Conservation (phyloP, 1,284 basidiomycete species). For the Ustanciosporium gigantosporum region DNA sequence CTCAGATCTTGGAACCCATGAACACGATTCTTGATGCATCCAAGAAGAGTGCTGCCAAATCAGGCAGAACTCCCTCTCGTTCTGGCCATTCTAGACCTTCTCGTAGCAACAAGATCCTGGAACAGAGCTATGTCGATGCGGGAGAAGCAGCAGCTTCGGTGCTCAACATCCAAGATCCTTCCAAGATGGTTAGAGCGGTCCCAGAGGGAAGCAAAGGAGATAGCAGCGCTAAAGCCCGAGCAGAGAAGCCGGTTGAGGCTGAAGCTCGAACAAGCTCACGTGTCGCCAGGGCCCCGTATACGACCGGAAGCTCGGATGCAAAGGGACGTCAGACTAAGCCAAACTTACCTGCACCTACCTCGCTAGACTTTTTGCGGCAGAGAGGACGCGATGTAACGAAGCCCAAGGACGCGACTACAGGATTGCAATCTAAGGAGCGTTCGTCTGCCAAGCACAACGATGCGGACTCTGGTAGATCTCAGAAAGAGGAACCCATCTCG, state of each 20-base stretch:
- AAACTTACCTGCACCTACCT: slow-evolving; percentile 11
- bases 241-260: not conserved
- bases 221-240: not conserved
- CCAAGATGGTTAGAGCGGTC: not conserved
- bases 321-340: not conserved
- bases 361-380: slow-evolving; percentile 32
- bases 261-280: not conserved
- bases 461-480: not conserved
- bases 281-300: not conserved
- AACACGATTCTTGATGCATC: slow-evolving; percentile 24
- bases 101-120: slow-evolving; percentile 14
- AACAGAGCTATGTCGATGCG: slow-evolving; percentile 48
- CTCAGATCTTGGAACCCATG: slow-evolving; percentile 31
- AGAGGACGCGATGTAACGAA: slow-evolving; percentile 23
- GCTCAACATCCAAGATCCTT: slow-evolving; percentile 28
- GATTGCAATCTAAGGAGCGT: too few relatives aligned
- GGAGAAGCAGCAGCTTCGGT: slow-evolving; percentile 40
- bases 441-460: not conserved
- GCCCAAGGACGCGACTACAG: not conserved
- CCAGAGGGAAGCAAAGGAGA: too few relatives aligned
- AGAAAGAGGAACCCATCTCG: not conserved
- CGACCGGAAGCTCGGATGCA: not conserved
- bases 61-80: not conserved
- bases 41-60: slow-evolving; percentile 5
- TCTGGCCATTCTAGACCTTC: not conserved